These are phyloP conservation scores for Mycosphaerella sp. DNA, from an alignment of 2,329 filamentous ascomycete species.

Conservation along the genomic window DNA sequence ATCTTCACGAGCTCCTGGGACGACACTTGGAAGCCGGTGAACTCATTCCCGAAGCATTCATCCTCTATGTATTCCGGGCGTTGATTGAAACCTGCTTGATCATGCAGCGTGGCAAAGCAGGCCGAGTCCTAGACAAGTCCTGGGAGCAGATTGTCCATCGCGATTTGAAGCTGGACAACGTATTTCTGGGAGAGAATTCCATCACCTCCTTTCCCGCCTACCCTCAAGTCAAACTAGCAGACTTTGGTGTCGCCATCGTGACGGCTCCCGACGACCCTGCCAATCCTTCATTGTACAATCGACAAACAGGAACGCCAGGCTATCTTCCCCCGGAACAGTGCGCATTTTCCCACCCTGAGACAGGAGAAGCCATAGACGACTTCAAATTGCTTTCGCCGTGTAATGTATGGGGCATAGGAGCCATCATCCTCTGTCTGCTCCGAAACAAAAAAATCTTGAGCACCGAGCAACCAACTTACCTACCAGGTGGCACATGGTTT, in stretches of 20 bases:
- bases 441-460: not conserved
- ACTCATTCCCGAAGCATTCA: conserved; percentile 2
- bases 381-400: conserved; percentile 13
- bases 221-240: conserved; percentile 15
- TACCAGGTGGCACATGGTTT: not conserved
- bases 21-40: not conserved
- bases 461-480: conserved; percentile 2
- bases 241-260: conserved; percentile 17
- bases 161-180: conserved; percentile 21
- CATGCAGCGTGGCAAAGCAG: conserved; percentile 7
- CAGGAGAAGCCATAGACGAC: conserved; percentile 11
- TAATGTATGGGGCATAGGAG: conserved; percentile 18
- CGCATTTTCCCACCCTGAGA: conserved; percentile 3
- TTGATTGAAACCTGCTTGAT: conserved; percentile 8
- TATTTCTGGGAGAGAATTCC: conserved; percentile 16
- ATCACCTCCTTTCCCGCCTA: conserved; percentile 1
- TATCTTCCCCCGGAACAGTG: conserved; percentile 14
- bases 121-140: not conserved
- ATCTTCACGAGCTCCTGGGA: not conserved
- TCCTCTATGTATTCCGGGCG: conserved; percentile 10
- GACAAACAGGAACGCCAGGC: conserved; percentile 10
- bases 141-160: conserved; percentile 19
- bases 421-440: conserved; percentile 8
- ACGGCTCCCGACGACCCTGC: conserved; percentile 11
- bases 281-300: conserved; percentile 12